Percentiles rank a stretch among this genome's conserved stretches.
Evolutionary conservation across 495 filamentous ascomycete genomes (phyloP).

Genomic region (Halenospora varia): DNA sequence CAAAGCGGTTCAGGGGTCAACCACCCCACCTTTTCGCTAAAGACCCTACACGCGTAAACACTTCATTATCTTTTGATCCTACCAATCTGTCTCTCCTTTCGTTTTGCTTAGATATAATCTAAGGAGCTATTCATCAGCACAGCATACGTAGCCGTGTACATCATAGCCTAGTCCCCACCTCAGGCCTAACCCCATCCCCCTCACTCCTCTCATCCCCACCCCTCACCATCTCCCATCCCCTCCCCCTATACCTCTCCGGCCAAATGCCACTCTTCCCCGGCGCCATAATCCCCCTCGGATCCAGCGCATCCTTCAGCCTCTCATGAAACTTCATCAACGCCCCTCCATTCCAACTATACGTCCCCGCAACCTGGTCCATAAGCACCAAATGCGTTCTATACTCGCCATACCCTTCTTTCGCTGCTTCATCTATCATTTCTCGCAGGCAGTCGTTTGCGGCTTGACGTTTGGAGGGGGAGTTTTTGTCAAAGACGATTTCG

Average conservation of each 20-base stretch:
- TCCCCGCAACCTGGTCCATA: conserved; percentile 47
- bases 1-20: no score
- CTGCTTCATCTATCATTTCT: conserved; percentile 38
- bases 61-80: no score
- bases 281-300: conserved; percentile 46
- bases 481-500: conserved; percentile 41
- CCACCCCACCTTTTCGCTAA: no score
- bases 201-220: background rate
- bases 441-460: conserved; percentile 35
- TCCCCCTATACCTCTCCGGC: conserved; percentile 26
- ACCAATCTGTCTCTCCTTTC: no score
- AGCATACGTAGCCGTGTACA: no score
- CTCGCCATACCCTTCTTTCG: conserved; percentile 44
- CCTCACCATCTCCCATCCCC: conserved; percentile 5
- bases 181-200: background rate
- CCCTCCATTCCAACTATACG: conserved; percentile 46
- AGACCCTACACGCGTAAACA: no score
- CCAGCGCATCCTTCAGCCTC: conserved; percentile 45
- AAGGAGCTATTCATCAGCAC: no score
- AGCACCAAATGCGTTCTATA: conserved; percentile 48
- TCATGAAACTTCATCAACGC: conserved; percentile 46
- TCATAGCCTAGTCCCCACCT: background rate
- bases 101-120: no score
- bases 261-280: conserved; percentile 48
- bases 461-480: conserved; percentile 27